Evolutionary conservation across 2,329 filamentous ascomycete species (phyloP).

Genomic region (Fusarium robinianum): DNA sequence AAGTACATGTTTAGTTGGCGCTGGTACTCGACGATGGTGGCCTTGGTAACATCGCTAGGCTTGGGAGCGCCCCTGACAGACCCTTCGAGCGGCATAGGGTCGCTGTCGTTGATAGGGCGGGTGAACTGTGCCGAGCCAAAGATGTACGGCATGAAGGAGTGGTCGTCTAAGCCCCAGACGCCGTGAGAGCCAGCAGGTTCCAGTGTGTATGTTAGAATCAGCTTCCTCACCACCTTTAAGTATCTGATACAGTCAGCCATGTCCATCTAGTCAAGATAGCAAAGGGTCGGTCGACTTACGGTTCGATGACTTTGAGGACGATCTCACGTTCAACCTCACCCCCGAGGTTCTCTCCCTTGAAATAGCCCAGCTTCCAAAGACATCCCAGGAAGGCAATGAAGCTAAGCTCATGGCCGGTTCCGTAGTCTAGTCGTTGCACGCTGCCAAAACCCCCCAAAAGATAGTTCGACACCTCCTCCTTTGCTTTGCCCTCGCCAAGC

Average conservation of each 20-base stretch:
- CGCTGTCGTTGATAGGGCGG: conserved; percentile 67
- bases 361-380: conserved; percentile 88
- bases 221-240: conserved; percentile 74
- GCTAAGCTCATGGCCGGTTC: conserved; percentile 93
- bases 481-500: conserved; percentile 50
- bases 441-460: conserved; percentile 87
- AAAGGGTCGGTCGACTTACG: conserved; percentile 57
- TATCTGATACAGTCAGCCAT: conserved; percentile 58
- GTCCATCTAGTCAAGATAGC: background rate
- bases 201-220: conserved; percentile 89
- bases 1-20: conserved; percentile 84
- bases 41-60: conserved; percentile 69
- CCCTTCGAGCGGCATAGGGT: conserved; percentile 75
- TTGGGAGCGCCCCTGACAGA: conserved; percentile 74
- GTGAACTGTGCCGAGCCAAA: conserved; percentile 91
- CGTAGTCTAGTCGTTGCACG: conserved; percentile 87
- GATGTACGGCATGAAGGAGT: conserved; percentile 91
- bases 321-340: conserved; percentile 75
- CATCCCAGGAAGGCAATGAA: conserved; percentile 90
- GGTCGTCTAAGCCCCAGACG: conserved; percentile 98
- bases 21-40: conserved; percentile 66
- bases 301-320: conserved; percentile 80
- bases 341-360: conserved; percentile 58
- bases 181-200: conserved; percentile 96
- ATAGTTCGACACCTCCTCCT: conserved; percentile 75